Evolutionary conservation across 1,139 yeast species (phyloP).

Genomic region (Nakaseomyces bracarensis): DNA sequence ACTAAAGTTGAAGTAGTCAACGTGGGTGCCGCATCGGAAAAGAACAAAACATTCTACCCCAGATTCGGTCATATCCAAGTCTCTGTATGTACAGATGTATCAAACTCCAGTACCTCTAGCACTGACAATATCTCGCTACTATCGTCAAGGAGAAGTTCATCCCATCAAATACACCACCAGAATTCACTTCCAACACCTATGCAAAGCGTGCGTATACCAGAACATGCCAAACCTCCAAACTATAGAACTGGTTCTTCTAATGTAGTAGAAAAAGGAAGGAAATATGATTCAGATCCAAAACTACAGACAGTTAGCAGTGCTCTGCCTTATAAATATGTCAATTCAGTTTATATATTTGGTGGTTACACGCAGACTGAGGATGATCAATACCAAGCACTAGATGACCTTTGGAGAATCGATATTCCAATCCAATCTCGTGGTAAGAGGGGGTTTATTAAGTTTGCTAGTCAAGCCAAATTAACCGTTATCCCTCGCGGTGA

Average conservation of each 20-base stretch:
- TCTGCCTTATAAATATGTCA: constrained; percentile 9
- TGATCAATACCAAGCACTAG: constrained; percentile 34
- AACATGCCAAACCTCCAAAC: neutral
- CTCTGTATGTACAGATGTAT: constrained; percentile 19
- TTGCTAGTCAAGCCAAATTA: constrained; percentile 32
- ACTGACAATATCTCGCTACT: neutral
- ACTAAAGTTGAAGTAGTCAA: constrained; percentile 35
- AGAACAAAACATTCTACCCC: constrained; percentile 30
- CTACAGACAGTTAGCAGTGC: neutral
- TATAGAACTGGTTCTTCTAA: neutral
- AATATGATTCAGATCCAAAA: neutral
- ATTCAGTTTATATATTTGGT: constrained; percentile 36
- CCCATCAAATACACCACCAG: constrained; percentile 2
- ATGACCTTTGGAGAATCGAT: constrained; percentile 43
- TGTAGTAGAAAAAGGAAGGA: neutral
- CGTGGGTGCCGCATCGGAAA: constrained; percentile 30
- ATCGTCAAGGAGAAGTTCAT: constrained; percentile 3
- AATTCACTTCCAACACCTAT: neutral
- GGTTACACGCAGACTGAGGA: constrained; percentile 34
- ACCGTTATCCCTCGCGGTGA: constrained; percentile 25
- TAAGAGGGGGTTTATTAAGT: constrained; percentile 30
- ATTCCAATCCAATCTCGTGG: constrained; percentile 34
- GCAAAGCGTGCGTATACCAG: constrained; percentile 2
- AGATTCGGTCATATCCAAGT: constrained; percentile 41
- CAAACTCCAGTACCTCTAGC: constrained; percentile 7